A percentile compares a stretch with the other conserved stretches of the same genome.
Conservation (phyloP, 176 grass and related monocot genomes). For the Eragrostis nindensis region DNA sequence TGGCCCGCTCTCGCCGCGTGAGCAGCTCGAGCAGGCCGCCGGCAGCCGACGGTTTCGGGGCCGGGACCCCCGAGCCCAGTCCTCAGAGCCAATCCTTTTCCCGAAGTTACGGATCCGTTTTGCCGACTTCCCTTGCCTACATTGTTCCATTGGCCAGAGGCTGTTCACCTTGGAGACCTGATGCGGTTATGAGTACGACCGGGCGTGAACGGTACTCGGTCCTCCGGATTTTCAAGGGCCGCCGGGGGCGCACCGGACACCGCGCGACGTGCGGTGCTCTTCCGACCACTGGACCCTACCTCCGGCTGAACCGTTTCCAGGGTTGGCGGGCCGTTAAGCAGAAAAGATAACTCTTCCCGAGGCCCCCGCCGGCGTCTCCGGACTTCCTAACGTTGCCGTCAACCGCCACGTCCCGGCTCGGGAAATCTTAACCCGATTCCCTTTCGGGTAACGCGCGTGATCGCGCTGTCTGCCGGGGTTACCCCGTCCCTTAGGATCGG, state of each 20-base stretch:
- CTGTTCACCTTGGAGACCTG: constrained; percentile 80
- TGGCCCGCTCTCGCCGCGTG: background rate
- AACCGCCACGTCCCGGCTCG: constrained; percentile 63
- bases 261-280: constrained; percentile 68
- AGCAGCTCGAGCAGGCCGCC: constrained; percentile 1
- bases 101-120: constrained; percentile 75
- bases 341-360: constrained; percentile 84
- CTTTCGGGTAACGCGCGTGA: constrained; percentile 42
- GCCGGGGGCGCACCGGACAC: constrained; percentile 61
- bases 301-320: constrained; percentile 63
- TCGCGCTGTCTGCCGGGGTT: constrained; percentile 52
- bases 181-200: constrained; percentile 83
- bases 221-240: constrained; percentile 40
- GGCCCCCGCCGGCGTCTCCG: constrained; percentile 72
- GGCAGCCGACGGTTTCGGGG: background rate
- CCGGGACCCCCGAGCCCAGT: constrained; percentile 4
- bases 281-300: constrained; percentile 65
- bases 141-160: constrained; percentile 78
- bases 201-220: constrained; percentile 47
- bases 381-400: constrained; percentile 70
- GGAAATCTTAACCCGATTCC: constrained; percentile 67
- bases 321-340: constrained; percentile 70
- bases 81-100: constrained; percentile 71
- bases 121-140: constrained; percentile 89
- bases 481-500: constrained; percentile 55